Conservation (phyloP, 306 rosid genomes). For the Dalbergia cultrata region DNA sequence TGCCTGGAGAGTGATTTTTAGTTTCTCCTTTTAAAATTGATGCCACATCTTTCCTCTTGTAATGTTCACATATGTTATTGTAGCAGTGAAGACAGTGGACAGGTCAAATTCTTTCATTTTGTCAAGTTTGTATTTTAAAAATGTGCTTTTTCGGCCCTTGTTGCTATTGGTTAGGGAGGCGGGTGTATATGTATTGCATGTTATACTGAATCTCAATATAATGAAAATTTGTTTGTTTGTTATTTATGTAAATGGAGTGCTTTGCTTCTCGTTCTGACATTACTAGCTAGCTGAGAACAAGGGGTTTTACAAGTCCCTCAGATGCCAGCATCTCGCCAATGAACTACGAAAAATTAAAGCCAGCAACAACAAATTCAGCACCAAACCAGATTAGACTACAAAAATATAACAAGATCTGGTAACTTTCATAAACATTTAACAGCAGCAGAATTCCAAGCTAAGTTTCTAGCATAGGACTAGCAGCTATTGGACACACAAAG, state of each 20-base stretch:
- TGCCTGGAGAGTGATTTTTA: conserved; percentile 77
- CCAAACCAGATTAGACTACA: too few relatives aligned
- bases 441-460: too few relatives aligned
- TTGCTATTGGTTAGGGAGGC: conserved; percentile 57
- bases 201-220: conserved; percentile 61
- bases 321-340: too few relatives aligned
- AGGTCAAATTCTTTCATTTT: conserved; percentile 74
- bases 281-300: neutral
- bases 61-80: conserved; percentile 58
- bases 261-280: neutral
- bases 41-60: conserved; percentile 61
- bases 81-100: conserved; percentile 62
- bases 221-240: conserved; percentile 72
- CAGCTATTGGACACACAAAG: neutral
- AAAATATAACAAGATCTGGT: too few relatives aligned
- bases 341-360: too few relatives aligned
- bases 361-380: too few relatives aligned
- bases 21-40: conserved; percentile 51
- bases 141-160: conserved; percentile 36
- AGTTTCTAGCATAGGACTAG: neutral
- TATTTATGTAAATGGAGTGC: conserved; percentile 13
- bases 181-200: conserved; percentile 76
- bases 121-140: conserved; percentile 61
- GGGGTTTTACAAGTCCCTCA: too few relatives aligned
- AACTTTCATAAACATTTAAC: too few relatives aligned